These are phyloP conservation scores for Spinellus fusiger DNA, from an alignment of 192 early-diverging fungal species.

Conservation along the genomic window DNA sequence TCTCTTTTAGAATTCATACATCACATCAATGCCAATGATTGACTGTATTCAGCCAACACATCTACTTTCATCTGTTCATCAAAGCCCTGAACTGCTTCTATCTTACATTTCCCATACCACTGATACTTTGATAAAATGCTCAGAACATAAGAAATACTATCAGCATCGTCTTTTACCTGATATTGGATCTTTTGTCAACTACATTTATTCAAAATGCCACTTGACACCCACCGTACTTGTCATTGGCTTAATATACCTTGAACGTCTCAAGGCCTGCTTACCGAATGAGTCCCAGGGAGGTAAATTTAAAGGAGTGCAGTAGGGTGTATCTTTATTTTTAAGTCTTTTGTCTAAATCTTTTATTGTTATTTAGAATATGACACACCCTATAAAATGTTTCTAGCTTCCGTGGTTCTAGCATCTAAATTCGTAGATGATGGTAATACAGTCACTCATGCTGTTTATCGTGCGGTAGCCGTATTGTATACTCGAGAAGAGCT, in stretches of 20 bases:
- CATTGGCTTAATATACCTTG: slow-evolving; percentile 61
- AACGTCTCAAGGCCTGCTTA: slow-evolving; percentile 51
- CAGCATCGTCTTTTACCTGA: slow-evolving; percentile 8
- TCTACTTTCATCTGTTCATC: not conserved
- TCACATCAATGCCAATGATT: slow-evolving; percentile 1
- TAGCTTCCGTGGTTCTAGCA: slow-evolving; percentile 30
- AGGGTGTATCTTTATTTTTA: not conserved
- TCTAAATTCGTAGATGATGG: slow-evolving; percentile 29
- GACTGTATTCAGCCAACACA: not conserved
- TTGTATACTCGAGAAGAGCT: slow-evolving; percentile 20
- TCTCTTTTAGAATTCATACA: too few species aligned
- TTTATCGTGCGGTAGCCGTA: slow-evolving; percentile 14
- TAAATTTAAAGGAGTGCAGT: not conserved
- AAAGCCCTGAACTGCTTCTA: slow-evolving; percentile 15
- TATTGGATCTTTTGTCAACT: slow-evolving; percentile 12
- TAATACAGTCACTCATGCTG: slow-evolving; percentile 11
- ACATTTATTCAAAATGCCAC: slow-evolving; percentile 19
- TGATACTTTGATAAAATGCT: slow-evolving; percentile 12
- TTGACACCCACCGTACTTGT: slow-evolving; percentile 29
- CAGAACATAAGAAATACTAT: slow-evolving; percentile 1
- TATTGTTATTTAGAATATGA: slow-evolving; percentile 23
- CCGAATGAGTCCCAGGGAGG: slow-evolving; percentile 48
- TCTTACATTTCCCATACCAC: slow-evolving; percentile 6
- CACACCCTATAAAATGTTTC: slow-evolving; percentile 31
- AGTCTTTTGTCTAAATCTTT: too few species aligned